These are phyloP conservation scores for Neurospora pannonica DNA, from an alignment of 495 filamentous ascomycete species.

Conservation along the genomic window DNA sequence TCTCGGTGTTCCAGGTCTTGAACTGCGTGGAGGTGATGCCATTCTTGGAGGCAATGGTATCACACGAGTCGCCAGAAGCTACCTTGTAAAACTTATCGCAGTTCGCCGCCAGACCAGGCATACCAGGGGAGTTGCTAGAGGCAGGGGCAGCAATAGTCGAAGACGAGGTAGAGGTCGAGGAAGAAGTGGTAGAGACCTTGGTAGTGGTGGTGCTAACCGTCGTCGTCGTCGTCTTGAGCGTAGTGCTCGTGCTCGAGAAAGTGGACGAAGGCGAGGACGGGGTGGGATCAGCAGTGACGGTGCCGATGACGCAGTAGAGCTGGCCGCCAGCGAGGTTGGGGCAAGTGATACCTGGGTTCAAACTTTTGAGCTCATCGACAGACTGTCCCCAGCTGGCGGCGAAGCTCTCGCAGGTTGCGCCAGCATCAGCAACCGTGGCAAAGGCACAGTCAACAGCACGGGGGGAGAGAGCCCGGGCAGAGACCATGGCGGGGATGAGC, in stretches of 20 bases:
- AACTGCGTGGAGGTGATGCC: constrained; percentile 22
- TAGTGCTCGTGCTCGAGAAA: constrained; percentile 11
- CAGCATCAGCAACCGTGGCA: background rate
- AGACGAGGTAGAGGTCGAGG: background rate
- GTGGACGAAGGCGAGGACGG: background rate
- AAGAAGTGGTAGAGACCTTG: background rate
- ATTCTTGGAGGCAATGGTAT: constrained; percentile 20
- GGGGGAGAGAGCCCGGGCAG: background rate
- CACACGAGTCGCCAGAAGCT: constrained; percentile 31
- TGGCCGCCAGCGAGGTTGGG: constrained; percentile 4
- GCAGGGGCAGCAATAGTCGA: background rate
- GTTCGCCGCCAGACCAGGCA: constrained; percentile 26
- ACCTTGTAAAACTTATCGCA: constrained; percentile 38
- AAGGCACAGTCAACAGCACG: constrained; percentile 14
- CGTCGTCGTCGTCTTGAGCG: constrained; percentile 14
- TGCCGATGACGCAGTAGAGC: constrained; percentile 21
- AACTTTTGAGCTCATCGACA: constrained; percentile 6
- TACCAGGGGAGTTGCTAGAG: constrained; percentile 13
- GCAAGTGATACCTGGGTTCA: constrained; percentile 17
- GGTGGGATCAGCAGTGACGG: constrained; percentile 4
- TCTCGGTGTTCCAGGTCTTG: constrained; percentile 29
- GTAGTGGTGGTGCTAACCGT: background rate
- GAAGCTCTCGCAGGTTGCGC: constrained; percentile 15
- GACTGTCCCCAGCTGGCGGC: constrained; percentile 14
- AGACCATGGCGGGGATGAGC: background rate